These are phyloP conservation scores for Phialophora macrospora DNA, from an alignment of 2,329 filamentous ascomycete species.

Conservation along the genomic window DNA sequence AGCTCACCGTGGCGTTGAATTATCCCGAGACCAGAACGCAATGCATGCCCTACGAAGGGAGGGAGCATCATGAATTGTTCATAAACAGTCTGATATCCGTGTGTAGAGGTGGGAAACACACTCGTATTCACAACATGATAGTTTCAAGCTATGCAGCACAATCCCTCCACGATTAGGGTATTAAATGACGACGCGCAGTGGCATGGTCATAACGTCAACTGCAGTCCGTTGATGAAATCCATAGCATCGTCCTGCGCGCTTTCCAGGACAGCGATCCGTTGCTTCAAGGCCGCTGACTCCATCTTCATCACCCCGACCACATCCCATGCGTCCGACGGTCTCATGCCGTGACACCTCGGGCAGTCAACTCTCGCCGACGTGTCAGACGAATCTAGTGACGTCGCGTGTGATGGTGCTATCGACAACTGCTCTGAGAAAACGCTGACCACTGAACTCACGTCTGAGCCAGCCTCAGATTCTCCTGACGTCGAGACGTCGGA, in stretches of 20 bases:
- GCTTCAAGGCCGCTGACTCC: slow-evolving; percentile 60
- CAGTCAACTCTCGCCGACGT: slow-evolving; percentile 43
- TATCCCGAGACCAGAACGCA: neutral
- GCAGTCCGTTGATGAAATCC: slow-evolving; percentile 40
- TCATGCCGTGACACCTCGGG: slow-evolving; percentile 49
- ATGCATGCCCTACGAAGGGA: neutral
- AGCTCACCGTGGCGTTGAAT: neutral
- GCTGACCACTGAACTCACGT: slow-evolving; percentile 57
- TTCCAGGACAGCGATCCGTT: slow-evolving; percentile 59
- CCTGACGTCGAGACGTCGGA: slow-evolving; percentile 52
- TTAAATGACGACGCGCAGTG: slow-evolving; percentile 1
- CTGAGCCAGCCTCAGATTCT: slow-evolving; percentile 66
- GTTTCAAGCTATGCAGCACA: slow-evolving; percentile 16
- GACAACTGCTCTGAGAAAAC: slow-evolving; percentile 51
- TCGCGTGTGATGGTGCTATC: slow-evolving; percentile 27
- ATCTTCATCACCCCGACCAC: slow-evolving; percentile 57
- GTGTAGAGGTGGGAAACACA: neutral
- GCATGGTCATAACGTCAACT: slow-evolving; percentile 20
- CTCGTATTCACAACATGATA: slow-evolving; percentile 12
- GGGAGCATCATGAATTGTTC: neutral
- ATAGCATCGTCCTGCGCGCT: slow-evolving; percentile 62
- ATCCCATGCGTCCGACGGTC: slow-evolving; percentile 58
- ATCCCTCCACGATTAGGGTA: slow-evolving; percentile 17
- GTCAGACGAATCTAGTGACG: slow-evolving; percentile 31
- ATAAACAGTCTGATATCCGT: neutral